Conservation (phyloP, 2,329 filamentous ascomycete species). For the Phyllosticta citribraziliensis region DNA sequence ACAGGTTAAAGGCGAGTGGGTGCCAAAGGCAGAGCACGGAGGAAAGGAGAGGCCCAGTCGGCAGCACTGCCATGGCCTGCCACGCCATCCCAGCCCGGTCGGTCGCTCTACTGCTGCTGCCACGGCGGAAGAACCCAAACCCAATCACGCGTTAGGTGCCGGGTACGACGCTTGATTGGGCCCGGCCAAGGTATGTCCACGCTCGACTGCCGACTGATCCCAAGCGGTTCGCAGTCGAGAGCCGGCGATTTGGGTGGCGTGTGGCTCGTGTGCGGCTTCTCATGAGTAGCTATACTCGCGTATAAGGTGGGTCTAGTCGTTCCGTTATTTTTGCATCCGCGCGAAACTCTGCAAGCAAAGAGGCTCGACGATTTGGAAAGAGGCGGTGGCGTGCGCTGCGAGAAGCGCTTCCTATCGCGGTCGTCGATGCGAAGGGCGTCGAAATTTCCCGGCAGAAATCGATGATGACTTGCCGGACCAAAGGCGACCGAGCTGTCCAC, state of each 20-base stretch:
- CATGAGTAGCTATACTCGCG: neutral
- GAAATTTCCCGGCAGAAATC: neutral
- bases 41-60: no score
- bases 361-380: neutral
- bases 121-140: neutral
- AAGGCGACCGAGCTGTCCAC: neutral
- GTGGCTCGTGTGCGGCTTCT: neutral
- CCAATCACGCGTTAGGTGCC: neutral
- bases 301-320: neutral
- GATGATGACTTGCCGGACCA: neutral
- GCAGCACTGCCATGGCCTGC: no score
- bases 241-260: neutral
- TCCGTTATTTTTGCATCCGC: neutral
- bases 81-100: no score
- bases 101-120: neutral
- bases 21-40: no score
- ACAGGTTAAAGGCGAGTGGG: no score
- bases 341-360: neutral
- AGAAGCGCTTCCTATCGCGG: neutral
- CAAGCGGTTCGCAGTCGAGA: neutral
- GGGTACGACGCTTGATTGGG: neutral
- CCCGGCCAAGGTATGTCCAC: neutral
- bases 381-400: neutral
- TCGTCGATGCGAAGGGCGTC: neutral
- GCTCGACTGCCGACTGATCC: neutral